A percentile compares a stretch with the other conserved stretches of the same genome.
Evolutionary conservation across 441 rosid genomes (phyloP).

Genomic region (Cnidoscolus chayamansa): DNA sequence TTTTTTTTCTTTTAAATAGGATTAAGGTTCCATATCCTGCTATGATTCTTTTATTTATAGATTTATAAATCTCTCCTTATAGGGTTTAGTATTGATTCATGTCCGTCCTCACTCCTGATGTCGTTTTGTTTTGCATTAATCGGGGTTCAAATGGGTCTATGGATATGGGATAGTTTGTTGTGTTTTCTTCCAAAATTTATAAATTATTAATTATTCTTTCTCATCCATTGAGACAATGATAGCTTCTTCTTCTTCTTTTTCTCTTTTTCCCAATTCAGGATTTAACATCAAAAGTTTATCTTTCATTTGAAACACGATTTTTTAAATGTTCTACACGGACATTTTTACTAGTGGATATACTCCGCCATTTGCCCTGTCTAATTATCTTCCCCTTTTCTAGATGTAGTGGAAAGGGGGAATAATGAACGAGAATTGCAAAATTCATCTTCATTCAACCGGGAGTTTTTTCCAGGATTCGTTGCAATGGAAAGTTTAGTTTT

Average conservation of each 20-base stretch:
- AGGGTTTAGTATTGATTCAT: not conserved
- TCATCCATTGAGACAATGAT: no score
- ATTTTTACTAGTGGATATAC: not conserved
- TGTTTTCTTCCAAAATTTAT: not conserved
- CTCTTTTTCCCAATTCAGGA: not conserved
- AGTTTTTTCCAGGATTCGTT: not conserved
- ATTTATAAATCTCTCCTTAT: not conserved
- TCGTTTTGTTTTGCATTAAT: not conserved
- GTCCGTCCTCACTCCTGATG: no score
- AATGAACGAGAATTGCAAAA: not conserved
- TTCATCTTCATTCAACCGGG: slow-evolving; percentile 7
- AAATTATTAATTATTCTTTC: no score
- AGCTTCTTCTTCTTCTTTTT: no score
- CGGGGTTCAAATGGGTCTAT: not conserved
- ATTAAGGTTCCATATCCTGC: not conserved
- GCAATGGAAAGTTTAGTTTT: not conserved
- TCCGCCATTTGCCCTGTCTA: not conserved
- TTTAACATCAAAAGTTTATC: not conserved
- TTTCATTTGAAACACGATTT: no score
- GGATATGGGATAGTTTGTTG: not conserved
- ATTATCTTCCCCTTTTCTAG: not conserved
- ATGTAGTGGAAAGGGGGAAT: not conserved
- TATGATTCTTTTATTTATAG: not conserved
- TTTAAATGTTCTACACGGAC: no score
- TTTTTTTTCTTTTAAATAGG: not conserved